phyloP scores from a whole-genome alignment of 306 rosid genomes.

The Abrus pulchellus region DNA sequence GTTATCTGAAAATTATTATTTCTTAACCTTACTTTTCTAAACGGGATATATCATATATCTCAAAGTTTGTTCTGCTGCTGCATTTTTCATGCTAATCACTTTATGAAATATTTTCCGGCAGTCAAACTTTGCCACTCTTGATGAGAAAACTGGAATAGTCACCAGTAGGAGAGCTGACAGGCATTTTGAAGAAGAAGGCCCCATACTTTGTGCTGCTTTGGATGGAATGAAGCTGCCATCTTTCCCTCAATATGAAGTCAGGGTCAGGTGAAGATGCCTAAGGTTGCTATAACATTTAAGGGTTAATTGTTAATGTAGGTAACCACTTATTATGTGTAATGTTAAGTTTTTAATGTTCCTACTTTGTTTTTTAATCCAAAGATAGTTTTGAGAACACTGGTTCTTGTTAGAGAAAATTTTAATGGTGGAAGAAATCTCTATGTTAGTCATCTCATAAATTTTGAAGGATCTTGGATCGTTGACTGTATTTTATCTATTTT shows the following conservation, averaged over 20 bases:
- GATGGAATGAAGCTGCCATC: conserved; percentile 92
- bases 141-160: conserved; percentile 84
- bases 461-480: conserved; percentile 17
- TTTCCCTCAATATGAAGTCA: conserved; percentile 90
- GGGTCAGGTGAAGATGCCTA: conserved; percentile 83
- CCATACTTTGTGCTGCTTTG: conserved; percentile 86
- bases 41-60: conserved; percentile 20
- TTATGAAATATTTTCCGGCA: conserved; percentile 48
- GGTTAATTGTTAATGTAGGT: conserved; percentile 43
- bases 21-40: conserved; percentile 13
- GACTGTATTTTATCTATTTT: conserved; percentile 33
- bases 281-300: conserved; percentile 41
- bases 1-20: conserved; percentile 19
- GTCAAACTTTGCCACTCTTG: conserved; percentile 96
- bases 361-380: neutral
- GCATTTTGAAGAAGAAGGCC: conserved; percentile 97
- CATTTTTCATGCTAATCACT: conserved; percentile 31
- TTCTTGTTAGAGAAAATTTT: conserved; percentile 32
- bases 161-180: conserved; percentile 94
- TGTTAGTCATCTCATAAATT: neutral
- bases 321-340: conserved; percentile 18
- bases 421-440: neutral
- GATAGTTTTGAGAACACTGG: conserved; percentile 20
- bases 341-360: conserved; percentile 27
- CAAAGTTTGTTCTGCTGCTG: conserved; percentile 31